These are phyloP conservation scores for Amanita polypyramis DNA, from an alignment of 768 basidiomycete genomes.

Conservation along the genomic window DNA sequence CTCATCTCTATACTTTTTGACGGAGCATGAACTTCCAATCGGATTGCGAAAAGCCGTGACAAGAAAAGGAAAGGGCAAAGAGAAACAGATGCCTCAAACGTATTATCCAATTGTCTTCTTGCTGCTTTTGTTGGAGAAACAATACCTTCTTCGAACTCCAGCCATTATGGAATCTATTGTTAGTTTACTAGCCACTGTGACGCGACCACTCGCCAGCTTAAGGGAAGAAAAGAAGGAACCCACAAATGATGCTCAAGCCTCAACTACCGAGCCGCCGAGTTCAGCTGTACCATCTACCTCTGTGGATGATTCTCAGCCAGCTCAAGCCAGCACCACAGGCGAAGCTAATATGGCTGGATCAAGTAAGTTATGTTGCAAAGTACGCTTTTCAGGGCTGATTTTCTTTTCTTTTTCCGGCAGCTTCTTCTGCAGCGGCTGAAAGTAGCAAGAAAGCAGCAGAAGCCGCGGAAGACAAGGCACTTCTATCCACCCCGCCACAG, in stretches of 20 bases:
- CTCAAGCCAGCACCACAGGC: background rate
- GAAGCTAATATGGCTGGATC: conserved; percentile 7
- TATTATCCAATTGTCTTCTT: conserved; percentile 90
- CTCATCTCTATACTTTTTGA: conserved; percentile 89
- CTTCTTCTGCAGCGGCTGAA: background rate
- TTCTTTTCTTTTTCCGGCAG: too few relatives aligned
- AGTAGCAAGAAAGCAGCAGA: conserved; percentile 13
- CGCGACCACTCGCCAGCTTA: conserved; percentile 65
- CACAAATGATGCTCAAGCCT: conserved; percentile 11
- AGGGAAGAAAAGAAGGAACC: conserved; percentile 29
- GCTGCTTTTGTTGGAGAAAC: conserved; percentile 79
- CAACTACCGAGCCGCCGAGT: background rate
- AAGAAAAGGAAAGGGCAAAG: conserved; percentile 94
- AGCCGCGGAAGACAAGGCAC: conserved; percentile 33
- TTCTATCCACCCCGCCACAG: conserved; percentile 68
- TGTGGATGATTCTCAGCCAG: background rate
- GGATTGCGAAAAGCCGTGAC: conserved; percentile 57
- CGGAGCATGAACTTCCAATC: conserved; percentile 85
- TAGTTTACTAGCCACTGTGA: conserved; percentile 77
- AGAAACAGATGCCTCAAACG: conserved; percentile 69
- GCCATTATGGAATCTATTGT: conserved; percentile 93
- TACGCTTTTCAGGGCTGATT: background rate
- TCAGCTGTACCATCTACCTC: background rate
- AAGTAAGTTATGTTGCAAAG: conserved; percentile 5
- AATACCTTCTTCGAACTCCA: conserved; percentile 75